Conservation (phyloP, 805 yeast species). For the Middelhovenomyces tepae region DNA sequence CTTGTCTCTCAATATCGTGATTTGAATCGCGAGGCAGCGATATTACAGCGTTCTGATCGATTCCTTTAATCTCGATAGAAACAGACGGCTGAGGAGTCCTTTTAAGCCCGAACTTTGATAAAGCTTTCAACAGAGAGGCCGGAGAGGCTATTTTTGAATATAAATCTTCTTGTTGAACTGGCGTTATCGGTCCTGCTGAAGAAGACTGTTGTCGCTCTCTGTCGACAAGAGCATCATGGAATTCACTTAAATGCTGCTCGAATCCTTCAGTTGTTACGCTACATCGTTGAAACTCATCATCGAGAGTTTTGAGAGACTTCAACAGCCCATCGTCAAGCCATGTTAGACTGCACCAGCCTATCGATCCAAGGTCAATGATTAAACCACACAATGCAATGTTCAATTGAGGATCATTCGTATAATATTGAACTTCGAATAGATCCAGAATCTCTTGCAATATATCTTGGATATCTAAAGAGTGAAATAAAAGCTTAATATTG, state of each 20-base stretch:
- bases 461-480: not conserved
- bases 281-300: too few relatives aligned
- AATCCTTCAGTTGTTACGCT: too few relatives aligned
- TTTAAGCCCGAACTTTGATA: constrained; percentile 6
- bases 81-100: not conserved
- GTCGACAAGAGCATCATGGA: too few relatives aligned
- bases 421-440: constrained; percentile 10
- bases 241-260: too few relatives aligned
- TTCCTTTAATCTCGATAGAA: not conserved
- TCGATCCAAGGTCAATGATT: constrained; percentile 18
- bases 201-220: too few relatives aligned
- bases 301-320: too few relatives aligned
- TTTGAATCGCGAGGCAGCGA: constrained; percentile 2
- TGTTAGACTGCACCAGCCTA: constrained; percentile 18
- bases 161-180: too few relatives aligned
- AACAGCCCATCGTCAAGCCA: constrained; percentile 9
- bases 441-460: not conserved
- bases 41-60: constrained; percentile 1
- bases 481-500: too few relatives aligned
- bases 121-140: not conserved
- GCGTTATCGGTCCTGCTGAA: too few relatives aligned
- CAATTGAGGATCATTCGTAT: constrained; percentile 20
- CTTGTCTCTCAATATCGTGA: constrained; percentile 1
- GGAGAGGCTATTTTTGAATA: too few relatives aligned
- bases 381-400: constrained; percentile 21